Percentiles rank a stretch among this genome's conserved stretches.
phyloP scores from a whole-genome alignment of 2,329 filamentous ascomycete species.

The Fusarium coicis region DNA sequence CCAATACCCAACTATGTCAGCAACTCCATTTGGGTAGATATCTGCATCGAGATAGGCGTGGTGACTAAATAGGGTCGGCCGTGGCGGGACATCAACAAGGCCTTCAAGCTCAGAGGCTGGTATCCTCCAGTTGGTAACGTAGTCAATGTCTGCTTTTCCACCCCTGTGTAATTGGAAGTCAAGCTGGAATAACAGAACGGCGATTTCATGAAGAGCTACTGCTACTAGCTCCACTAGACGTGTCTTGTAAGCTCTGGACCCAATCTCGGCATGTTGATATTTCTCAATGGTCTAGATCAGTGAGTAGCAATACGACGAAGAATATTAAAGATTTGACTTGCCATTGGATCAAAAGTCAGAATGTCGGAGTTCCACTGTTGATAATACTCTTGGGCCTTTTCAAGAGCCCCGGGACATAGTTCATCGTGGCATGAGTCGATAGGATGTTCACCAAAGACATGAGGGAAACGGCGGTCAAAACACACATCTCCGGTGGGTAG shows the following conservation, averaged over 20 bases:
- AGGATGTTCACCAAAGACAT: background rate
- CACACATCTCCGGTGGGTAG: background rate
- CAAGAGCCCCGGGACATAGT: background rate
- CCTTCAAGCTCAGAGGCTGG: background rate
- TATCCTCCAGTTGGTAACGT: background rate
- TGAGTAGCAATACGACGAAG: background rate
- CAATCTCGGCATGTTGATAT: background rate
- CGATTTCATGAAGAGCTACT: background rate
- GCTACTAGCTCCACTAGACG: background rate
- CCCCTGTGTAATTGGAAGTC: background rate
- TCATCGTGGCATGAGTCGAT: background rate
- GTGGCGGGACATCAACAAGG: background rate
- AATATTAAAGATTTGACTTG: background rate
- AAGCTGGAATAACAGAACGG: background rate
- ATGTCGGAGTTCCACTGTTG: background rate
- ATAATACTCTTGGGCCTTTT: background rate
- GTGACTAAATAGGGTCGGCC: background rate
- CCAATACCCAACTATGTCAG: background rate
- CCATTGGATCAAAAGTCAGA: background rate
- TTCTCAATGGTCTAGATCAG: background rate
- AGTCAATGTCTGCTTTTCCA: background rate
- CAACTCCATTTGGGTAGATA: background rate
- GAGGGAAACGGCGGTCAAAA: background rate
- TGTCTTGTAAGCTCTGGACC: background rate
- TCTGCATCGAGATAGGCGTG: background rate